Conservation (phyloP, 495 filamentous ascomycete species). For the Daldinia caldariorum region DNA sequence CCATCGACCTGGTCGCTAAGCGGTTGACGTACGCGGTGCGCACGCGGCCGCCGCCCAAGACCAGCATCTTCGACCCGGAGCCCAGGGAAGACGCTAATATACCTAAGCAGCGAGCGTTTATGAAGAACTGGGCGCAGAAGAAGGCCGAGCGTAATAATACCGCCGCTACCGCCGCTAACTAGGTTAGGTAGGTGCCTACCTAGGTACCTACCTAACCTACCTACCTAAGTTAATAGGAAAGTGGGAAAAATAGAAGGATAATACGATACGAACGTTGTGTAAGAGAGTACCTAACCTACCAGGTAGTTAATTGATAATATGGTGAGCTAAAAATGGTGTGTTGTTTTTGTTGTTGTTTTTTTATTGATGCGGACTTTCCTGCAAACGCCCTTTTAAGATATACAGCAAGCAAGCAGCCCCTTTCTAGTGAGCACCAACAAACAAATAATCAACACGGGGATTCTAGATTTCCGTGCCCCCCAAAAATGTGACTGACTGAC, state of each 20-base stretch:
- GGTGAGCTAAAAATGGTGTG: conserved; percentile 9
- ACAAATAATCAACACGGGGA: conserved; percentile 15
- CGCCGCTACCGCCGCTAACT: not conserved
- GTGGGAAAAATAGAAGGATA: not conserved
- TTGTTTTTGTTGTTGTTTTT: too few species aligned
- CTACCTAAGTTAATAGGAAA: not conserved
- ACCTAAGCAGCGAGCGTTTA: conserved; percentile 54
- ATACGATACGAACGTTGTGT: not conserved
- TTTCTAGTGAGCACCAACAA: conserved; percentile 28
- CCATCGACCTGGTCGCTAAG: conserved; percentile 74
- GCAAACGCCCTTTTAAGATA: conserved; percentile 31
- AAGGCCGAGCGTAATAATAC: conserved; percentile 38
- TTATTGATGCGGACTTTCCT: conserved; percentile 40
- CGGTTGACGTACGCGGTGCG: conserved; percentile 76
- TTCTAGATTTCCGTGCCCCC: conserved; percentile 6
- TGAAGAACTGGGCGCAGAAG: conserved; percentile 57
- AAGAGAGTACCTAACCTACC: not conserved
- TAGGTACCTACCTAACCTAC: too few species aligned
- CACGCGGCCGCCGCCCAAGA: conserved; percentile 68
- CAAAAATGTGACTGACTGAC: conserved; percentile 7
- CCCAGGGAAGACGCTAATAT: conserved; percentile 36
- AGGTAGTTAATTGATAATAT: not conserved
- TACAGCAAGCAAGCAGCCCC: conserved; percentile 26
- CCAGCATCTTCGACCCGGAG: conserved; percentile 61
- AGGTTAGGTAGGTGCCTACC: too few species aligned